A percentile compares a stretch with the other conserved stretches of the same genome.
Evolutionary conservation across 2,329 filamentous ascomycete genomes (phyloP).

Genomic region (Cyclaneusma minus): DNA sequence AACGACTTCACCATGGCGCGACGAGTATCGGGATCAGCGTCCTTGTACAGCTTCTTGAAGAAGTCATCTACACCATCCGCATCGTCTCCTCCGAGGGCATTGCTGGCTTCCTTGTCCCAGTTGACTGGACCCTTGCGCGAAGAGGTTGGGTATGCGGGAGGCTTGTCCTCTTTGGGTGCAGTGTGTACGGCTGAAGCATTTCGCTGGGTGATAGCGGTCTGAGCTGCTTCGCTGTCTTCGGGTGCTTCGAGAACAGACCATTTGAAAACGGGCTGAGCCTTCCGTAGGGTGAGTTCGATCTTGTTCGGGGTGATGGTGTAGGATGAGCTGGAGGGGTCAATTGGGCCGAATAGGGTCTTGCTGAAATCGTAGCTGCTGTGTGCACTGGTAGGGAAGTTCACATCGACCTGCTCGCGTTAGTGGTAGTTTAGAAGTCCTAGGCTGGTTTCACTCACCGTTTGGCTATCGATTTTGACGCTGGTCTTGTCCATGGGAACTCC

Average conservation of each 20-base stretch:
- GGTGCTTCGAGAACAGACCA: constrained; percentile 14
- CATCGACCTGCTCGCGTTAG: constrained; percentile 25
- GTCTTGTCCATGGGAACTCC: constrained; percentile 41
- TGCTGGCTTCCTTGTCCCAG: constrained; percentile 66
- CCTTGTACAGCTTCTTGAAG: constrained; percentile 80
- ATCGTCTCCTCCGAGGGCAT: constrained; percentile 23
- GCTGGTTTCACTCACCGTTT: constrained; percentile 8
- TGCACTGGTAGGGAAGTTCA: constrained; percentile 40
- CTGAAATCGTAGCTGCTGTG: constrained; percentile 39
- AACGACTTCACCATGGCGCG: constrained; percentile 98
- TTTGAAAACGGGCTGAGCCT: constrained; percentile 36
- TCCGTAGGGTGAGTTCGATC: constrained; percentile 60
- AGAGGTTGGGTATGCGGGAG: constrained; percentile 69
- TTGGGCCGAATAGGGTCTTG: constrained; percentile 48
- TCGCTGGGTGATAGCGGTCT: constrained; percentile 1
- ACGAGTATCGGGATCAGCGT: constrained; percentile 61
- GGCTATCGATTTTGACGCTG: constrained; percentile 24
- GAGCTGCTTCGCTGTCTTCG: constrained; percentile 2
- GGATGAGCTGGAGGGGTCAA: constrained; percentile 45
- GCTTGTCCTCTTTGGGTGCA: constrained; percentile 12
- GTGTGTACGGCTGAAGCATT: constrained; percentile 7
- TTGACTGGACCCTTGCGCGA: constrained; percentile 72
- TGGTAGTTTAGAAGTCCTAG: constrained; percentile 7
- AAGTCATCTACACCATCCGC: constrained; percentile 46
- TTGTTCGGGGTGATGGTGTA: constrained; percentile 60